Conservation (phyloP, 495 filamentous ascomycete genomes). For the Durotheca rogersii region DNA sequence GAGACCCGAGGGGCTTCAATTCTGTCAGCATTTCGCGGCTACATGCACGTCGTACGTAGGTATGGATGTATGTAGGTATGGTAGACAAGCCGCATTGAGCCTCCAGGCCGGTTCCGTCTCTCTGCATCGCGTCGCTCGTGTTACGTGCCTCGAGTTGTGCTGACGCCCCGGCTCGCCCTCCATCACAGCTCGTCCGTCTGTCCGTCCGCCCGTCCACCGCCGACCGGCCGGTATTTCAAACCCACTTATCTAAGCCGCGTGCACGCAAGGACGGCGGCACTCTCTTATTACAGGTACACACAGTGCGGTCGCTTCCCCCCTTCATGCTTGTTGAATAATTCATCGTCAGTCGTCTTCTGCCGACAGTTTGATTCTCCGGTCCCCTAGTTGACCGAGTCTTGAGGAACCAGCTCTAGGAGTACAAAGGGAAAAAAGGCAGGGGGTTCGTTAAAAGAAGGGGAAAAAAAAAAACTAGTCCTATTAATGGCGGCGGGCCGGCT, state of each 20-base stretch:
- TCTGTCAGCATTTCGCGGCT: no score
- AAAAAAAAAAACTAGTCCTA: no score
- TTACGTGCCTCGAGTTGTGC: background rate
- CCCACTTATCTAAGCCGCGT: no score
- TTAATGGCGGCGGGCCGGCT: slow-evolving; percentile 1
- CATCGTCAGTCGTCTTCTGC: slow-evolving; percentile 4
- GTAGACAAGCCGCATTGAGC: slow-evolving; percentile 37
- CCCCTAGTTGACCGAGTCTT: slow-evolving; percentile 1
- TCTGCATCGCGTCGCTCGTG: background rate
- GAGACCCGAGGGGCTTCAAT: no score
- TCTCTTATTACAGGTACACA: background rate
- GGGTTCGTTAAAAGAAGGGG: background rate
- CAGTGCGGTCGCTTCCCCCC: no score
- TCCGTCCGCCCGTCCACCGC: slow-evolving; percentile 12
- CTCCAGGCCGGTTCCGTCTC: slow-evolving; percentile 29
- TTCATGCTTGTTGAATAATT: no score
- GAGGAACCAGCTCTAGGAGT: slow-evolving; percentile 4
- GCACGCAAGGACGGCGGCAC: slow-evolving; percentile 13
- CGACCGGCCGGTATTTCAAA: no score
- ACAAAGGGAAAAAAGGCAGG: background rate
- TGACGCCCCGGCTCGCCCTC: slow-evolving; percentile 11
- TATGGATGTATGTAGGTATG: no score
- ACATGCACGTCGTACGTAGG: no score
- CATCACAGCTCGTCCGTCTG: slow-evolving; percentile 9
- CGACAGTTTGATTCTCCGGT: slow-evolving; percentile 1